Base-by-base conservation (phyloP, 352 stramenopile genomes). In the Pythium angustatum region DNA sequence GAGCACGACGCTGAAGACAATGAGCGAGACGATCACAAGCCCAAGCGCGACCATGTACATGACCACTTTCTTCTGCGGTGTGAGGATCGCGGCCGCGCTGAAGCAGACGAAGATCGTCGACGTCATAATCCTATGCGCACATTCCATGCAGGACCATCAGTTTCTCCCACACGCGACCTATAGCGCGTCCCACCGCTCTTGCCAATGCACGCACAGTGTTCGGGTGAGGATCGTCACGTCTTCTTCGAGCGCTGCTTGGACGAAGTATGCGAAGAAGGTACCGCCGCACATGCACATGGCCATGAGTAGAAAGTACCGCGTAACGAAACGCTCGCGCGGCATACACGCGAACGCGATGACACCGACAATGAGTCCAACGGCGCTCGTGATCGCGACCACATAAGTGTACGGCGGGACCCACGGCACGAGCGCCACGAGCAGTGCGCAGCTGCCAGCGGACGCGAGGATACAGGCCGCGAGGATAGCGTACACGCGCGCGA, bases 401-500 rank as follows among this genome's bases (percentile, higher is more conserved):
- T 27, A 26, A 6, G 19, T 27, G 40, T 27, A 47, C 6, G 40
- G 40, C 40, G 40, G 47, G 22, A 36, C 26, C 27, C n/a, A n/a
- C 7, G 64, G 58, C 12, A 74, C 69, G 31, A 78, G 69, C 12
- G 38, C 21, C 58, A 87, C 27, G 36, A 75, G 77, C 15, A 63
- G 45, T 24, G 54, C 72, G 14, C 69, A 60, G 38, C 67, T 73
- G 41, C 83, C 43, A 56, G 78, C 75, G n/a, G 76, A 69, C 34
- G 68, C 60, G 45, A 89, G 51, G 27, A 89, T 68, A 40, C 76
- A 86, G 40, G 71, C 66, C 28, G 78, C 45, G 49, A 89, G 71
- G 41, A 75, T 87, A 50, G 80, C 71, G 68, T 89, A 89, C 57
- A 89, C 80, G 41, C 70, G 75, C 48, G 75, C 67, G 30, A 85